Evolutionary conservation across 768 basidiomycete genomes (phyloP).

Genomic region (Suillus fuscotomentosus): DNA sequence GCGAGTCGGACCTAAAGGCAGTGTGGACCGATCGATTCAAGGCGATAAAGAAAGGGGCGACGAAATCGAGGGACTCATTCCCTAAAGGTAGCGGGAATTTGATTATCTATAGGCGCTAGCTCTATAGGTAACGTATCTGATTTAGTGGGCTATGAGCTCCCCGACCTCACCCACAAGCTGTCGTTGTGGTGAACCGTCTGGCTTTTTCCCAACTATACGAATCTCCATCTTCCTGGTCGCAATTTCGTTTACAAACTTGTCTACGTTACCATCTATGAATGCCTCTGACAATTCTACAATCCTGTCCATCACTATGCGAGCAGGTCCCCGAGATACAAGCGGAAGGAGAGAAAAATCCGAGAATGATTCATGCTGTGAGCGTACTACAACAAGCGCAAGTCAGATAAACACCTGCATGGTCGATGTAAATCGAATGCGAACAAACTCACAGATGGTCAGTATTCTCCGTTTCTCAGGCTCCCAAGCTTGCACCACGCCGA

Average conservation of each 20-base stretch:
- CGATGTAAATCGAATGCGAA: background rate
- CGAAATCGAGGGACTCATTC: no score
- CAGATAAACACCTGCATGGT: background rate
- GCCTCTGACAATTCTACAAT: constrained; percentile 19
- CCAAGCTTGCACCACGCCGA: constrained; percentile 56
- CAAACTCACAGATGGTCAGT: constrained; percentile 47
- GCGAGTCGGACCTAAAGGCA: no score
- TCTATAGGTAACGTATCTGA: background rate
- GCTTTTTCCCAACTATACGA: constrained; percentile 18
- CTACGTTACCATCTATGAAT: constrained; percentile 20
- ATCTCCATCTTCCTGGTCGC: constrained; percentile 21
- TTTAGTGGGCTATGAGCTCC: constrained; percentile 24
- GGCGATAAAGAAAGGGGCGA: no score
- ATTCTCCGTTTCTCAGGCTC: constrained; percentile 42
- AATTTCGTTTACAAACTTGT: background rate
- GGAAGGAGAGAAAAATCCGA: constrained; percentile 30
- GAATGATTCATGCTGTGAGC: constrained; percentile 25
- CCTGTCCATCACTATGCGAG: constrained; percentile 22
- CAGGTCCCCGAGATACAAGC: constrained; percentile 13
- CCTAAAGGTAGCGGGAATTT: background rate
- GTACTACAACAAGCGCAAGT: constrained; percentile 13
- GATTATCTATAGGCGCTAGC: background rate
- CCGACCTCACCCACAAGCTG: constrained; percentile 20
- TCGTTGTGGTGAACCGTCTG: constrained; percentile 24
- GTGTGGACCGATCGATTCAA: no score